phyloP scores from a whole-genome alignment of 192 early-diverging fungal species.

The Coemansia sp. region DNA sequence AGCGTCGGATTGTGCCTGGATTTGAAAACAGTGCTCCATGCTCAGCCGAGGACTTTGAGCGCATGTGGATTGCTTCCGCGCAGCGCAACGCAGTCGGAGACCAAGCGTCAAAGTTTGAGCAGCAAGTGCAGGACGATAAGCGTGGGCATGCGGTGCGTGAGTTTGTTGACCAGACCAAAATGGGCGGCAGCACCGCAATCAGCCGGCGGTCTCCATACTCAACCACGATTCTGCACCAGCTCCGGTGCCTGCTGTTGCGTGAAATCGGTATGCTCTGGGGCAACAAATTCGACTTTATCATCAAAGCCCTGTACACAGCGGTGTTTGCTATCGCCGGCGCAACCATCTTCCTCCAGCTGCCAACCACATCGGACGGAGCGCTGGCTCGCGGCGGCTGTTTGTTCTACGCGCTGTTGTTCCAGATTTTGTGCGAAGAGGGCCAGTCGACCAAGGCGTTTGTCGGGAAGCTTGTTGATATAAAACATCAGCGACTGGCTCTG shows the following conservation, averaged over 20 bases:
- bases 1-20: conserved; percentile 58
- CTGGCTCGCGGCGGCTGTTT: conserved; percentile 79
- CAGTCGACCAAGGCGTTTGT: conserved; percentile 69
- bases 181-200: conserved; percentile 38
- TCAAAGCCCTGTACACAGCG: conserved; percentile 59
- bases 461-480: conserved; percentile 72
- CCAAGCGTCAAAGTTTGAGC: conserved; percentile 51
- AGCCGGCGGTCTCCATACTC: conserved; percentile 61
- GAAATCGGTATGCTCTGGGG: conserved; percentile 65
- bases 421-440: conserved; percentile 66
- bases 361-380: conserved; percentile 59
- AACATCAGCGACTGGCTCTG: conserved; percentile 74
- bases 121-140: conserved; percentile 33
- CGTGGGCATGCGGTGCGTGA: conserved; percentile 46
- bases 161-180: conserved; percentile 52
- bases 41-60: conserved; percentile 65
- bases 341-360: conserved; percentile 66
- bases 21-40: conserved; percentile 58
- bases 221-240: conserved; percentile 64
- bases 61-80: conserved; percentile 49
- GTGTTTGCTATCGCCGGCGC: conserved; percentile 73
- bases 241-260: conserved; percentile 58
- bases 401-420: conserved; percentile 73
- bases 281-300: conserved; percentile 55
- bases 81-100: conserved; percentile 43